A percentile compares a stretch with the other conserved stretches of the same genome.
Evolutionary conservation across 306 rosid genomes (phyloP).

Genomic region (Inga laurina): DNA sequence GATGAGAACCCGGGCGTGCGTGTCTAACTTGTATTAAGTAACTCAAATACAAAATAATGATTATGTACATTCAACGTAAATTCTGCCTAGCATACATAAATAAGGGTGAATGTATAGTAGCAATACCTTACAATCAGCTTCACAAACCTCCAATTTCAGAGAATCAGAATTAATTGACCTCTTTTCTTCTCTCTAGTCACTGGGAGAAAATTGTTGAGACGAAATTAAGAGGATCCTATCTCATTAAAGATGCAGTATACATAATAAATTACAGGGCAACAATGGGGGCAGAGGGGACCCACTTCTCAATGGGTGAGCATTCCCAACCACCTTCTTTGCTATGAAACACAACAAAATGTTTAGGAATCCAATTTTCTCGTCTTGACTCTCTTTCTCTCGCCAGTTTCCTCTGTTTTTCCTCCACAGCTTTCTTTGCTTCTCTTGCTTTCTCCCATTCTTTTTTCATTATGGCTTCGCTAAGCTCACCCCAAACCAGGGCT

Average conservation of each 20-base stretch:
- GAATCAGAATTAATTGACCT: neutral
- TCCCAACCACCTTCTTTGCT: slow-evolving; percentile 78
- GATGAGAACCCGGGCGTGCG: no score
- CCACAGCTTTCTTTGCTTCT: slow-evolving; percentile 70
- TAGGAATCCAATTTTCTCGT: slow-evolving; percentile 72
- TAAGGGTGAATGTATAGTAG: neutral
- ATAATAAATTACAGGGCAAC: slow-evolving; percentile 20
- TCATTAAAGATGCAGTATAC: neutral
- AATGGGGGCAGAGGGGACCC: slow-evolving; percentile 71
- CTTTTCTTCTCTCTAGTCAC: neutral
- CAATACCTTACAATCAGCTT: neutral
- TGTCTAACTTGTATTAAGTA: no score
- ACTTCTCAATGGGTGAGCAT: slow-evolving; percentile 60
- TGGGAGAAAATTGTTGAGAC: neutral
- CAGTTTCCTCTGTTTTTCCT: slow-evolving; percentile 71
- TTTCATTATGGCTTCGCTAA: slow-evolving; percentile 62
- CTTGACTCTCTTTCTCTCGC: slow-evolving; percentile 55
- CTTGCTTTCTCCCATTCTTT: slow-evolving; percentile 83
- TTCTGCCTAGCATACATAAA: neutral
- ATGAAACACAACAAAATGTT: slow-evolving; percentile 61
- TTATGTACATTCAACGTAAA: neutral
- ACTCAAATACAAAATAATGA: neutral
- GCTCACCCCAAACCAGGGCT: slow-evolving; percentile 67
- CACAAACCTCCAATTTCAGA: neutral
- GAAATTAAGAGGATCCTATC: neutral